These are phyloP conservation scores for Hansenula lynferdii DNA, from an alignment of 1,139 yeast genomes.

Conservation along the genomic window DNA sequence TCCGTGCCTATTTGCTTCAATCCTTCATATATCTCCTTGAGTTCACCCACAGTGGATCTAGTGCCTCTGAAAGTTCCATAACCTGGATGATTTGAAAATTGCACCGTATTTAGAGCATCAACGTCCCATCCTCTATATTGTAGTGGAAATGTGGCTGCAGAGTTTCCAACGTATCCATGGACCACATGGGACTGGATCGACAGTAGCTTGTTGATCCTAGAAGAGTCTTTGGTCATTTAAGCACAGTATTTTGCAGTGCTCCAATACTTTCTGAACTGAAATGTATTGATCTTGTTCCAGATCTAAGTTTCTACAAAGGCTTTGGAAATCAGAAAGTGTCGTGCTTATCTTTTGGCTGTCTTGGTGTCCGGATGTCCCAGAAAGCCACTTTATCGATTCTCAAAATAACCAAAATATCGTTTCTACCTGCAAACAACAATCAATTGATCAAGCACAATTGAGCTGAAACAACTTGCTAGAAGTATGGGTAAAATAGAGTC, in stretches of 20 bases:
- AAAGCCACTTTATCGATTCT: no score
- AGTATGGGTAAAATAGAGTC: slow-evolving; percentile 22
- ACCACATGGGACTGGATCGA: slow-evolving; percentile 79
- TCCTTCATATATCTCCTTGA: slow-evolving; percentile 43
- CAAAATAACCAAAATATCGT: no score
- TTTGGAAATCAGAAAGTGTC: no score
- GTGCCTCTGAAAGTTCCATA: slow-evolving; percentile 55
- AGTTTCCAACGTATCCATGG: slow-evolving; percentile 84
- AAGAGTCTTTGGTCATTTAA: background rate
- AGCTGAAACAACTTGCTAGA: no score
- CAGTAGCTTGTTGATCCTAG: slow-evolving; percentile 24
- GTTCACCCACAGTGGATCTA: slow-evolving; percentile 34
- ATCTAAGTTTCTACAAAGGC: no score
- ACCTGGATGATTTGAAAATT: slow-evolving; percentile 80
- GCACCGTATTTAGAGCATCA: slow-evolving; percentile 74
- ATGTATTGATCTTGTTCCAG: no score
- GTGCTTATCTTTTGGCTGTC: background rate
- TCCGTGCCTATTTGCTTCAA: slow-evolving; percentile 34
- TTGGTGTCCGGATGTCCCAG: background rate
- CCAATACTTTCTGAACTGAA: no score
- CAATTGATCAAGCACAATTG: no score
- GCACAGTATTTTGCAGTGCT: no score
- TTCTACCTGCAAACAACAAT: no score
- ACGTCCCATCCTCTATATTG: slow-evolving; percentile 83
- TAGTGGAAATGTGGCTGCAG: slow-evolving; percentile 75